Evolutionary conservation across 345 rosid genomes (phyloP).

Genomic region (Syzygium jambos): DNA sequence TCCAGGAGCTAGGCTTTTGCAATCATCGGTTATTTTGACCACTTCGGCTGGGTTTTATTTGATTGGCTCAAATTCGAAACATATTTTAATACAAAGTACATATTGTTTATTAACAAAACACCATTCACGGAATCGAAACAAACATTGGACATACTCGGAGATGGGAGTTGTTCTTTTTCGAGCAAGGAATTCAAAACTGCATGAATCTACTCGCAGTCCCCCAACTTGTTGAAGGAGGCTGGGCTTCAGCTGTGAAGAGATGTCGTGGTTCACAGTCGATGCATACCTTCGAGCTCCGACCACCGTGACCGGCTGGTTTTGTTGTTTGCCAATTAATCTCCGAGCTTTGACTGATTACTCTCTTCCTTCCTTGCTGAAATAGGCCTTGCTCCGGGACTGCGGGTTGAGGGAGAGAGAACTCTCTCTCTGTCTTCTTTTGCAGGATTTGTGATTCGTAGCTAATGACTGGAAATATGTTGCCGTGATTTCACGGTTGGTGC

Average conservation of each 20-base stretch:
- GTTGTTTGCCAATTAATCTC: neutral
- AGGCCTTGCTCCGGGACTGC: accelerated
- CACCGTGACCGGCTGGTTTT: neutral
- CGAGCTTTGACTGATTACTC: neutral
- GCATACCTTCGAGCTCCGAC: neutral
- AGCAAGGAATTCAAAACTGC: neutral
- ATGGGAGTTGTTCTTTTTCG: neutral
- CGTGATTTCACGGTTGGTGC: too few relatives aligned
- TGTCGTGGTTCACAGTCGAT: neutral
- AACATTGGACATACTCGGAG: neutral
- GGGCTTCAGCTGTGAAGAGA: neutral
- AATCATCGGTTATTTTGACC: too few relatives aligned
- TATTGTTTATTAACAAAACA: neutral
- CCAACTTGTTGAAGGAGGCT: neutral
- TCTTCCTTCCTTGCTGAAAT: neutral
- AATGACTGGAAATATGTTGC: too few relatives aligned
- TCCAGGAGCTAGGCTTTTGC: too few relatives aligned
- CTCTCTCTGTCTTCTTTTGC: too few relatives aligned
- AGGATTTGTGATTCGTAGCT: too few relatives aligned
- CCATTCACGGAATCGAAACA: neutral
- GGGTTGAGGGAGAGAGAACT: neutral
- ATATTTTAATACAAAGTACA: too few relatives aligned
- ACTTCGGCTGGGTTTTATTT: too few relatives aligned
- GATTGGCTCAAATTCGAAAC: too few relatives aligned
- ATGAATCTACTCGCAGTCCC: neutral